These are phyloP conservation scores for Citrus trifoliata DNA, from an alignment of 345 rosid species.

Conservation along the genomic window DNA sequence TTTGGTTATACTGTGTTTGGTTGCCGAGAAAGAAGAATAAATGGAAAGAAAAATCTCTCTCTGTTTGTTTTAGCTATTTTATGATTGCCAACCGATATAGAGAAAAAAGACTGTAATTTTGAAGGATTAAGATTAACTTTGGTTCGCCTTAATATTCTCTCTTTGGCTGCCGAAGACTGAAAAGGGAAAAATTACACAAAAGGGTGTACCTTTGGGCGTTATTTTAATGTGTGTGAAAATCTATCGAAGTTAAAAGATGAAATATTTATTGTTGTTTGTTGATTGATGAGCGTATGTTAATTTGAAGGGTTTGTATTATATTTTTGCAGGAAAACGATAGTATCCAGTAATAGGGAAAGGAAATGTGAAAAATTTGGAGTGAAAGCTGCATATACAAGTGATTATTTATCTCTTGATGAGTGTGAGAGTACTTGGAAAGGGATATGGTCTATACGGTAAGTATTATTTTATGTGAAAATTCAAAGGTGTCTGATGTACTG, in stretches of 20 bases:
- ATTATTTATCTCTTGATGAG: background rate
- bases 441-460: constrained; percentile 18
- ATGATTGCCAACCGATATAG: background rate
- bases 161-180: background rate
- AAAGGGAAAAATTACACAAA: too few species aligned
- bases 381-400: constrained; percentile 1
- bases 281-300: background rate
- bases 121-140: background rate
- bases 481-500: background rate
- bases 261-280: background rate
- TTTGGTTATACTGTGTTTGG: background rate
- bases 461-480: background rate
- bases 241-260: too few species aligned
- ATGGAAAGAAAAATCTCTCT: background rate
- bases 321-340: constrained; percentile 2
- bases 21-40: background rate
- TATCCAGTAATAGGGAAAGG: background rate
- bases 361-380: background rate
- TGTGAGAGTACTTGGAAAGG: constrained; percentile 12
- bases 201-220: background rate
- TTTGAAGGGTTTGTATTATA: background rate
- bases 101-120: background rate
- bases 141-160: background rate
- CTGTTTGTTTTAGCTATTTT: background rate
- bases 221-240: background rate